phyloP scores from a whole-genome alignment of 2,329 filamentous ascomycete species.

The Claviceps africana region DNA sequence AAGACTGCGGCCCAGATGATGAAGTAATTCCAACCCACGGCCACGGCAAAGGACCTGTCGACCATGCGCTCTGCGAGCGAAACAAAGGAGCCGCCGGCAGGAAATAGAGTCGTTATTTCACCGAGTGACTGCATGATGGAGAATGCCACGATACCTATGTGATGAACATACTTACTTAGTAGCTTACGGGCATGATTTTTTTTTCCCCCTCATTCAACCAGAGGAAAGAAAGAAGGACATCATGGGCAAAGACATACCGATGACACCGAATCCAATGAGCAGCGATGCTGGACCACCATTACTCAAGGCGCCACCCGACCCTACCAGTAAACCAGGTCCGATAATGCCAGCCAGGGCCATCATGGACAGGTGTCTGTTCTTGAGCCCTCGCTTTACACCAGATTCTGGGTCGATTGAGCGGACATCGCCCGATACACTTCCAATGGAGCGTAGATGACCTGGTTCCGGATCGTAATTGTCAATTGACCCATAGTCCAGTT shows the following conservation, averaged over 20 bases:
- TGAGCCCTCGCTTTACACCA: constrained; percentile 55
- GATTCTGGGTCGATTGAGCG: constrained; percentile 43
- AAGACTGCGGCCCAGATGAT: constrained; percentile 53
- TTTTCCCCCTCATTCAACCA: too few species aligned
- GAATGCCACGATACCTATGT: constrained; percentile 44
- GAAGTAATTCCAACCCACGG: constrained; percentile 60
- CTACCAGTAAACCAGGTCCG: constrained; percentile 59
- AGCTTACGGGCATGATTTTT: neutral
- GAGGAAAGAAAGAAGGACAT: too few species aligned
- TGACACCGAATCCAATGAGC: constrained; percentile 58
- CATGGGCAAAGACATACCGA: constrained; percentile 26
- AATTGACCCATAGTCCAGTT: constrained; percentile 8
- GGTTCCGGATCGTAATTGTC: constrained; percentile 7
- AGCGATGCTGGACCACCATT: constrained; percentile 58
- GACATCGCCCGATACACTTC: constrained; percentile 16
- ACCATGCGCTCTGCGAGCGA: constrained; percentile 56
- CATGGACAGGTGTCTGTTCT: constrained; percentile 54
- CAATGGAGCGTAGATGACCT: constrained; percentile 9
- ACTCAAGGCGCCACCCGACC: constrained; percentile 53
- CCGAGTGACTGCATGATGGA: constrained; percentile 60
- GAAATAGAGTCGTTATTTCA: constrained; percentile 60
- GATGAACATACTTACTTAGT: neutral
- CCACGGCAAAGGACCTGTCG: constrained; percentile 54
- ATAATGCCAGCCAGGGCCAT: constrained; percentile 49
- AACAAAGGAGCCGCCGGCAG: constrained; percentile 58